phyloP scores from a whole-genome alignment of 768 basidiomycete genomes.

The Erythrobasidium yunnanense region DNA sequence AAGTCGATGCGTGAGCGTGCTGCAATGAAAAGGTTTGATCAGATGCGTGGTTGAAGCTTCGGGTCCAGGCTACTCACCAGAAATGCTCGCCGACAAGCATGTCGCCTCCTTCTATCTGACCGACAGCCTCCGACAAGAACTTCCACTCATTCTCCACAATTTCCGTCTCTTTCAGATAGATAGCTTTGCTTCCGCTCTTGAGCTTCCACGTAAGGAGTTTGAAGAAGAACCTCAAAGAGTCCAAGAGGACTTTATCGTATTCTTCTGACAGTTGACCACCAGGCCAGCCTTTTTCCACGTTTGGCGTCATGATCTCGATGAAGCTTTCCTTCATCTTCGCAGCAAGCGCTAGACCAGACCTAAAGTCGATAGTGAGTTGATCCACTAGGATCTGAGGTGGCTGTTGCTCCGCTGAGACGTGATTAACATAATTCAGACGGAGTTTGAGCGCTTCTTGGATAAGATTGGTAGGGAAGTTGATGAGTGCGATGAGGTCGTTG shows the following conservation, averaged over 20 bases:
- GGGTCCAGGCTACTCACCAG: conserved; percentile 51
- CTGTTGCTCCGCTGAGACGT: conserved; percentile 74
- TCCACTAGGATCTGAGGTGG: conserved; percentile 83
- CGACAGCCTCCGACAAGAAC: conserved; percentile 81
- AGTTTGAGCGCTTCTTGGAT: conserved; percentile 82
- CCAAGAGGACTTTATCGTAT: conserved; percentile 78
- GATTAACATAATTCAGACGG: conserved; percentile 56
- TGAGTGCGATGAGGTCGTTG: conserved; percentile 74
- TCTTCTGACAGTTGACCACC: conserved; percentile 75
- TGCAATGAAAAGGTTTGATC: conserved; percentile 39
- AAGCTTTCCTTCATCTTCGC: conserved; percentile 93
- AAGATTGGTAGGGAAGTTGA: conserved; percentile 91
- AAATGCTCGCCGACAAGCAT: conserved; percentile 86
- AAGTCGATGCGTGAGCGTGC: conserved; percentile 80
- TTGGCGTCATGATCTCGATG: conserved; percentile 76
- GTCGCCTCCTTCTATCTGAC: conserved; percentile 76
- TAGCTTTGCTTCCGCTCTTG: conserved; percentile 78
- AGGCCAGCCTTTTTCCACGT: conserved; percentile 76
- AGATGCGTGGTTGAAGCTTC: background rate
- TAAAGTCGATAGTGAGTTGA: conserved; percentile 85
- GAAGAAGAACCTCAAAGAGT: conserved; percentile 81
- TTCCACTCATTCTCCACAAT: conserved; percentile 95
- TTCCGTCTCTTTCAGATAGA: conserved; percentile 96
- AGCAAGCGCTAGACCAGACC: conserved; percentile 77
- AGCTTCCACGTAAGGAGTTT: conserved; percentile 89